phyloP scores from a whole-genome alignment of 176 grass and related monocot species.

The Oryza meridionalis region DNA sequence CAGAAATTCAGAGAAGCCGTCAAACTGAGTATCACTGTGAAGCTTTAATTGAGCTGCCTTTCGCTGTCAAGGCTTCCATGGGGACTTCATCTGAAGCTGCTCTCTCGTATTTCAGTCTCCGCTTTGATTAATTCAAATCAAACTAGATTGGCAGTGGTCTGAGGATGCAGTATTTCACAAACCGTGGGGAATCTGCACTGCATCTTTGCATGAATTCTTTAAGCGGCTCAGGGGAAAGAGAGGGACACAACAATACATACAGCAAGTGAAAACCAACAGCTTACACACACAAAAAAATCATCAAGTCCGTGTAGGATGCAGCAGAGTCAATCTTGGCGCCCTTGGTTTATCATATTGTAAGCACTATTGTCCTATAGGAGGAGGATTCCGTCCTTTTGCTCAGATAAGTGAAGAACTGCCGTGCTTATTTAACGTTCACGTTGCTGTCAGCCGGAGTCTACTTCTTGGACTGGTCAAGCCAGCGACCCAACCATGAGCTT shows the following conservation, averaged over 20 bases:
- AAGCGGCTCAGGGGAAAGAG: background rate
- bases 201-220: background rate
- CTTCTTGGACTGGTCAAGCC: constrained; percentile 7
- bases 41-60: background rate
- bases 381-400: constrained; percentile 37
- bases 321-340: constrained; percentile 51
- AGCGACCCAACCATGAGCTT: constrained; percentile 12
- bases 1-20: background rate
- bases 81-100: background rate
- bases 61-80: background rate
- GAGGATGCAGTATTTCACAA: background rate
- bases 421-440: constrained; percentile 23
- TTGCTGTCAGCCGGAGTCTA: constrained; percentile 42
- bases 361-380: background rate
- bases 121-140: background rate
- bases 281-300: background rate
- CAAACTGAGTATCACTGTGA: background rate
- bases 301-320: constrained; percentile 19
- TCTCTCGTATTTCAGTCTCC: background rate
- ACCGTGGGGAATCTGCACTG: background rate
- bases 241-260: background rate
- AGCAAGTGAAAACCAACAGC: background rate
- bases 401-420: background rate
- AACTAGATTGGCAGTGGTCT: background rate
- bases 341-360: constrained; percentile 18